These are phyloP conservation scores for Acacia acuminata DNA, from an alignment of 306 rosid species.

Conservation along the genomic window DNA sequence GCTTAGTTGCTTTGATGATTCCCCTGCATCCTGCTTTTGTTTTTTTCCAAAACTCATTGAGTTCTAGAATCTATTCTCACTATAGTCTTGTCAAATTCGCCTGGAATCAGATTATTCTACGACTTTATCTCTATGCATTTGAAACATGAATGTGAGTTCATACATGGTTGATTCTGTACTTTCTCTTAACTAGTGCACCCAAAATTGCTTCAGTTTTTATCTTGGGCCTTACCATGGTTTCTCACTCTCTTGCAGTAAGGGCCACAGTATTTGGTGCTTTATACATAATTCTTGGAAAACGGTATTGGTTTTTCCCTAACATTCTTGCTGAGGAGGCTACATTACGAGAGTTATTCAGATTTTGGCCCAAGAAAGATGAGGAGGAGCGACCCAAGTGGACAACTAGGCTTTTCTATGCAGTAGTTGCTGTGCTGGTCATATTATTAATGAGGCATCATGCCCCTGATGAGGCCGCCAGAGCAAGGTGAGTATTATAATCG, in stretches of 20 bases:
- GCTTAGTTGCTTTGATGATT: neutral
- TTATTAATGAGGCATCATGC: conserved; percentile 95
- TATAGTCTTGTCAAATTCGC: neutral
- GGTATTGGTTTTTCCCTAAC: conserved; percentile 75
- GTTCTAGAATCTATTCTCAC: neutral
- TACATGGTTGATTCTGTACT: neutral
- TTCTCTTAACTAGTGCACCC: neutral
- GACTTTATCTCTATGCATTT: neutral
- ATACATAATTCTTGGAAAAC: conserved; percentile 59
- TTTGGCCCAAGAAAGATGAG: conserved; percentile 93
- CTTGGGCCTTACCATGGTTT: neutral
- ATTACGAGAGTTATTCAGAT: conserved; percentile 87
- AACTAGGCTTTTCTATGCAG: conserved; percentile 83
- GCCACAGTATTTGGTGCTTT: conserved; percentile 55
- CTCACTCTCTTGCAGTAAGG: conserved; percentile 55
- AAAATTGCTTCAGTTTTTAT: neutral
- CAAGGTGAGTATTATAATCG: conserved; percentile 62
- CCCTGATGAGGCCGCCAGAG: conserved; percentile 99
- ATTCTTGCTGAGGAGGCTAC: conserved; percentile 88
- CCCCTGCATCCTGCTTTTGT: no score
- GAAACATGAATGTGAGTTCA: neutral
- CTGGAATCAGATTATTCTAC: neutral
- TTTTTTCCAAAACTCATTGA: neutral
- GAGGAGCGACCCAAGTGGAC: conserved; percentile 98
- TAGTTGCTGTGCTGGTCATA: conserved; percentile 74